phyloP scores from a whole-genome alignment of 345 rosid genomes.

The Brassica incana region DNA sequence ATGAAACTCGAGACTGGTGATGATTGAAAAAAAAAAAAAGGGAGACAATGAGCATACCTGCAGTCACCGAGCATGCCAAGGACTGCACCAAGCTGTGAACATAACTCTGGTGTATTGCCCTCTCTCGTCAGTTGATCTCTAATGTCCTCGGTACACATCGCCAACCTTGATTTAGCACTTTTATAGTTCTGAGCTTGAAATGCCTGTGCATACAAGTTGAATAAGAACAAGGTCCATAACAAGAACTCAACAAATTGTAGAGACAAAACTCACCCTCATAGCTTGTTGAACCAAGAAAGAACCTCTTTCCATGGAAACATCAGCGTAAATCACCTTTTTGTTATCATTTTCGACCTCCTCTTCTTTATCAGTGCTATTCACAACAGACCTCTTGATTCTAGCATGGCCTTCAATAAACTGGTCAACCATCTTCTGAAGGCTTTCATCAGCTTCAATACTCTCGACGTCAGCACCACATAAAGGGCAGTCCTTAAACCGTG shows the following conservation, averaged over 20 bases:
- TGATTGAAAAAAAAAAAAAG: not conserved
- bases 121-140: conserved; percentile 63
- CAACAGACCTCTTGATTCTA: conserved; percentile 76
- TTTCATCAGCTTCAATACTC: conserved; percentile 64
- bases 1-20: not conserved
- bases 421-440: conserved; percentile 80
- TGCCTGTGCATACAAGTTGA: conserved; percentile 51
- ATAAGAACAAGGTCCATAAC: conserved; percentile 10
- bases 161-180: conserved; percentile 91
- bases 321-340: conserved; percentile 74
- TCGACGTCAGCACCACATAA: conserved; percentile 95
- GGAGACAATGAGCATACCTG: conserved; percentile 56
- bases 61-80: conserved; percentile 99
- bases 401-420: conserved; percentile 95
- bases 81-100: conserved; percentile 99
- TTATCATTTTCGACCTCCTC: conserved; percentile 48
- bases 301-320: conserved; percentile 94
- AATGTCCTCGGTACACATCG: conserved; percentile 79
- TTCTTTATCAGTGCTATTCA: conserved; percentile 46
- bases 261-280: conserved; percentile 73
- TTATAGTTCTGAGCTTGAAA: conserved; percentile 79
- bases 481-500: conserved; percentile 89
- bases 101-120: conserved; percentile 80
- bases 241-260: not conserved
- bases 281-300: conserved; percentile 97